Evolutionary conservation across 495 filamentous ascomycete species (phyloP).

Genomic region (Hypoxylon rickii): DNA sequence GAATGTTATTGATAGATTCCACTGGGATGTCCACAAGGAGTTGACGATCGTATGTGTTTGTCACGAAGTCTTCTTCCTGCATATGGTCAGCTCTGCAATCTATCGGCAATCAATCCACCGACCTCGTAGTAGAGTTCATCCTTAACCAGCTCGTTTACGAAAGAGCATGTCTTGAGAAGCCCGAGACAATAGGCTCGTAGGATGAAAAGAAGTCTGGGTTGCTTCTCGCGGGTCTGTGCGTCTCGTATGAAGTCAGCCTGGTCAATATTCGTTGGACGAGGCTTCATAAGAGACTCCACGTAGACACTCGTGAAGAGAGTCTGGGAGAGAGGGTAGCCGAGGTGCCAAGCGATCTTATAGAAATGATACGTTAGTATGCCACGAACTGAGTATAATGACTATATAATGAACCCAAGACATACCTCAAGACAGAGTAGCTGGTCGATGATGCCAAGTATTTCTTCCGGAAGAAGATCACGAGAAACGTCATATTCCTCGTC

Average conservation of each 20-base stretch:
- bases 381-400: slow-evolving; percentile 2
- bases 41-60: slow-evolving; percentile 80
- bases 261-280: slow-evolving; percentile 66
- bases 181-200: slow-evolving; percentile 86
- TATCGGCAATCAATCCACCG: slow-evolving; percentile 2
- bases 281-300: slow-evolving; percentile 80
- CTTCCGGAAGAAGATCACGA: slow-evolving; percentile 68
- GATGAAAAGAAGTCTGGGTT: slow-evolving; percentile 63
- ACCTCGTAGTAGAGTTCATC: slow-evolving; percentile 89
- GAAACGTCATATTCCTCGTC: slow-evolving; percentile 86
- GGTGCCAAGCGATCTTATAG: slow-evolving; percentile 91
- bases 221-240: slow-evolving; percentile 30
- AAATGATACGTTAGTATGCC: slow-evolving; percentile 23
- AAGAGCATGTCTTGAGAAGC: slow-evolving; percentile 79
- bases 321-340: slow-evolving; percentile 90
- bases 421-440: slow-evolving; percentile 90
- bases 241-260: slow-evolving; percentile 66
- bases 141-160: slow-evolving; percentile 74
- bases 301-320: slow-evolving; percentile 94
- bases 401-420: slow-evolving; percentile 37
- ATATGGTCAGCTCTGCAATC: slow-evolving; percentile 34
- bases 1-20: slow-evolving; percentile 59
- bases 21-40: slow-evolving; percentile 68
- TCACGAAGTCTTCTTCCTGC: slow-evolving; percentile 95
- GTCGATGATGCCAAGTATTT: slow-evolving; percentile 93